Conservation (phyloP, 768 basidiomycete genomes). For the Boletellus ananiceps region DNA sequence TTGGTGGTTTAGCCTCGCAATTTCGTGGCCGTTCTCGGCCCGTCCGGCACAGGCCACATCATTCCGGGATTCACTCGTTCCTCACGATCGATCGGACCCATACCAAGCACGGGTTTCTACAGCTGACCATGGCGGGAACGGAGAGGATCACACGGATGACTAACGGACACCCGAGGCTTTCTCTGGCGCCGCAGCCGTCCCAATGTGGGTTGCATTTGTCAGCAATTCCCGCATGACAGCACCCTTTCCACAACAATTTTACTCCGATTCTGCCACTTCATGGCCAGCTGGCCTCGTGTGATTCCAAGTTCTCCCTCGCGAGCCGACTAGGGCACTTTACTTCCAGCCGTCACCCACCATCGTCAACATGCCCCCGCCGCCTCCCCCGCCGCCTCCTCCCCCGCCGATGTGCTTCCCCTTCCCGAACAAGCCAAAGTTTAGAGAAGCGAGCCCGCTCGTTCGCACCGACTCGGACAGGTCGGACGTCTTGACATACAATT, state of each 20-base stretch:
- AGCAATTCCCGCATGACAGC: slow-evolving; percentile 13
- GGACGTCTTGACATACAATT: slow-evolving; percentile 37
- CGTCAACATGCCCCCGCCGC: slow-evolving; percentile 45
- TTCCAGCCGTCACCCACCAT: slow-evolving; percentile 13
- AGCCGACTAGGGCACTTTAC: slow-evolving; percentile 16
- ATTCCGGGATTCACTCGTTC: background rate
- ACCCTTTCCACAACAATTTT: slow-evolving; percentile 21
- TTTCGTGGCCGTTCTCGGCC: slow-evolving; percentile 3
- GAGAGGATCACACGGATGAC: slow-evolving; percentile 19
- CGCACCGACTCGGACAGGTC: slow-evolving; percentile 41
- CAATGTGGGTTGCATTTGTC: slow-evolving; percentile 22
- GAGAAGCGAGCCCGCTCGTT: slow-evolving; percentile 29
- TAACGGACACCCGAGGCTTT: slow-evolving; percentile 14
- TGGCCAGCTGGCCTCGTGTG: slow-evolving; percentile 29
- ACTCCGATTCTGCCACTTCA: slow-evolving; percentile 13
- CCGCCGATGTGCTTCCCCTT: slow-evolving; percentile 63
- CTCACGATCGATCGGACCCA: slow-evolving; percentile 10
- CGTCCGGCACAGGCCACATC: background rate
- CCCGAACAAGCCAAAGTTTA: slow-evolving; percentile 25
- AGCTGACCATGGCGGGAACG: slow-evolving; percentile 12
- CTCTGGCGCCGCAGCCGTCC: slow-evolving; percentile 21
- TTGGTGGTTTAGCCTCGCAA: slow-evolving; percentile 10
- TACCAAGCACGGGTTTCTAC: slow-evolving; percentile 9
- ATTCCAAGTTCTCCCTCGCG: slow-evolving; percentile 13
- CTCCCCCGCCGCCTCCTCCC: slow-evolving; percentile 45